These are phyloP conservation scores for Penicillium turbatum DNA, from an alignment of 495 filamentous ascomycete genomes.

Conservation along the genomic window DNA sequence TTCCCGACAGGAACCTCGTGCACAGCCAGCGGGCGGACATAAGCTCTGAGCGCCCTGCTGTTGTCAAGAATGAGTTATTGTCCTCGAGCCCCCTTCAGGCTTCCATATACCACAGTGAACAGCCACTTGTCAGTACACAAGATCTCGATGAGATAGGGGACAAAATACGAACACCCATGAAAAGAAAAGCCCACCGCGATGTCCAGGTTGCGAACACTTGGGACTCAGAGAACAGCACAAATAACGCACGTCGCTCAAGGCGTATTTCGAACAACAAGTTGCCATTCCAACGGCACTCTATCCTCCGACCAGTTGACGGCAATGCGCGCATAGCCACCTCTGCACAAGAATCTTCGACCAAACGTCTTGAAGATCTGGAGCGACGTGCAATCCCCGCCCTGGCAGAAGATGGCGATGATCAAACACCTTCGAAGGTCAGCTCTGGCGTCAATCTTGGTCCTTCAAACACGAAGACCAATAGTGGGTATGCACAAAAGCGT, in stretches of 20 bases:
- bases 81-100: constrained; percentile 39
- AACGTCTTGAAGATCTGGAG: constrained; percentile 10
- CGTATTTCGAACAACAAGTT: not conserved
- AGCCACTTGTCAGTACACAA: constrained; percentile 46
- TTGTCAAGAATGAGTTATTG: constrained; percentile 31
- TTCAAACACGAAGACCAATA: not conserved
- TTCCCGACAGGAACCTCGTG: not conserved
- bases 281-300: not conserved
- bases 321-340: constrained; percentile 11
- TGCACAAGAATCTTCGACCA: constrained; percentile 3
- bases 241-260: not conserved
- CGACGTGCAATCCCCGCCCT: constrained; percentile 26
- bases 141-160: constrained; percentile 69
- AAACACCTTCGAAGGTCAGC: not conserved
- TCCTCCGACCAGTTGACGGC: constrained; percentile 25
- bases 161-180: constrained; percentile 59
- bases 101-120: constrained; percentile 2
- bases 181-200: constrained; percentile 40
- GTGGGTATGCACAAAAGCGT: constrained; percentile 17
- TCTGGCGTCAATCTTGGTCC: not conserved
- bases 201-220: constrained; percentile 4
- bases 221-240: not conserved
- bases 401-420: constrained; percentile 42
- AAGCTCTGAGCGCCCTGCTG: constrained; percentile 9
- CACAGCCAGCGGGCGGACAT: not conserved